These are phyloP conservation scores for Tephrocybe sp. DNA, from an alignment of 768 basidiomycete species.

Conservation along the genomic window DNA sequence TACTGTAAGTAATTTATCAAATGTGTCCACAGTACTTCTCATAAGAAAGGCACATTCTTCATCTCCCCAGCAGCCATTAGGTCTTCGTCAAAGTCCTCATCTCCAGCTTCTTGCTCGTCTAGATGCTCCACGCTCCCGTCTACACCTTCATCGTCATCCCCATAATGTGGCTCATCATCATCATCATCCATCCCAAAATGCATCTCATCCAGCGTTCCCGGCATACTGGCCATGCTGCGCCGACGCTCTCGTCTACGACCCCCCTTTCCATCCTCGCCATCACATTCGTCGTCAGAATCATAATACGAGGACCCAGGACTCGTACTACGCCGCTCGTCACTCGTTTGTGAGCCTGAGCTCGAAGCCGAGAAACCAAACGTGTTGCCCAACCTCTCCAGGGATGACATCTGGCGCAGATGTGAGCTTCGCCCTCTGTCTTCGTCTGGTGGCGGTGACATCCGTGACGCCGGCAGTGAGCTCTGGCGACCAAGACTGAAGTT, in stretches of 20 bases:
- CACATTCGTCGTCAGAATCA: conserved; percentile 49
- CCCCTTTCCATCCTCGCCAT: conserved; percentile 34
- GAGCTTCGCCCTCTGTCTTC: conserved; percentile 27
- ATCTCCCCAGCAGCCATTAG: conserved; percentile 79
- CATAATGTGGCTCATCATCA: conserved; percentile 35
- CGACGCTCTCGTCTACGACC: conserved; percentile 41
- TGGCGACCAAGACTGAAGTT: conserved; percentile 68
- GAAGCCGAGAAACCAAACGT: conserved; percentile 42
- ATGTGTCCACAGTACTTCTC: conserved; percentile 8
- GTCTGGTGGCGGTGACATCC: conserved; percentile 30
- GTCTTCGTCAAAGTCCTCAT: conserved; percentile 78
- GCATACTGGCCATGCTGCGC: conserved; percentile 82
- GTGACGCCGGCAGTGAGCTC: conserved; percentile 15
- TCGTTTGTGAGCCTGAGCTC: conserved; percentile 29
- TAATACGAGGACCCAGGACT: conserved; percentile 58
- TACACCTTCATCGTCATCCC: conserved; percentile 29
- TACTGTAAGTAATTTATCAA: background rate
- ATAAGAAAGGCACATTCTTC: conserved; percentile 73
- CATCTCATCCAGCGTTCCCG: conserved; percentile 71
- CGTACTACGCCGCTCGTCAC: conserved; percentile 37
- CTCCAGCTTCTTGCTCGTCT: conserved; percentile 61
- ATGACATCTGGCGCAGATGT: conserved; percentile 70
- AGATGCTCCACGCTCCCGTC: conserved; percentile 32
- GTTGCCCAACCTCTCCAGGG: conserved; percentile 67
- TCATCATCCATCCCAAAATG: conserved; percentile 54